Evolutionary conservation across 208 protist species (phyloP).

Genomic region (Crithidia expoeki): DNA sequence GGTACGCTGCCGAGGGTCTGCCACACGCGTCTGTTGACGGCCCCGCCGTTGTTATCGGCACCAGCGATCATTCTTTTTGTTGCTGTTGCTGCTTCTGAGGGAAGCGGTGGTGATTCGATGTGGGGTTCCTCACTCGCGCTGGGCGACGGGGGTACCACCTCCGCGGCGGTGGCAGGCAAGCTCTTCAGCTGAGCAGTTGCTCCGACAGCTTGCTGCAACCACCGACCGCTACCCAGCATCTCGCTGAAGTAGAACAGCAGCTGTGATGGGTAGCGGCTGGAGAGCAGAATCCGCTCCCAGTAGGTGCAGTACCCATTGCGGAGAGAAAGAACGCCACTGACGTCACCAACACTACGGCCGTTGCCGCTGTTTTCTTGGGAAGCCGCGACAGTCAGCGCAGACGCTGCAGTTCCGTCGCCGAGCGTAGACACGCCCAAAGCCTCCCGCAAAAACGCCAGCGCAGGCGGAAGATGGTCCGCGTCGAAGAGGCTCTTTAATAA

Average conservation of each 20-base stretch:
- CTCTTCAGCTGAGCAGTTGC: neutral
- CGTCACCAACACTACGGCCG: too few species aligned
- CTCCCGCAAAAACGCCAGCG: slow-evolving; percentile 16
- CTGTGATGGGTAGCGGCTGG: slow-evolving; percentile 36
- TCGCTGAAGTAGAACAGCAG: slow-evolving; percentile 45
- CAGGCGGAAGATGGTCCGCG: slow-evolving; percentile 3
- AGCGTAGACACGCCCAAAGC: neutral
- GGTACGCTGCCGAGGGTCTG: slow-evolving; percentile 17
- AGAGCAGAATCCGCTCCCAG: slow-evolving; percentile 25
- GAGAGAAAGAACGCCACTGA: neutral
- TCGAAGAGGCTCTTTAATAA: slow-evolving; percentile 11
- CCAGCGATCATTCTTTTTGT: neutral
- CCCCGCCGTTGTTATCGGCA: neutral
- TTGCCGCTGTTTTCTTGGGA: neutral
- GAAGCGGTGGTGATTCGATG: too few species aligned
- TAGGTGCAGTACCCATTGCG: slow-evolving; percentile 7
- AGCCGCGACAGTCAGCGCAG: neutral
- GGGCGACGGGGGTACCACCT: too few species aligned
- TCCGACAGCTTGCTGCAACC: slow-evolving; percentile 22
- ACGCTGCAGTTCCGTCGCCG: neutral
- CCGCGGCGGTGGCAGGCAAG: neutral
- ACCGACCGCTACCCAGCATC: slow-evolving; percentile 22
- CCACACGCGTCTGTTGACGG: neutral
- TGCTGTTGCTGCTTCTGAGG: neutral
- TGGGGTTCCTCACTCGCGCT: too few species aligned